Conservation (phyloP, 331 rosid genomes). For the Saraca asoca region DNA sequence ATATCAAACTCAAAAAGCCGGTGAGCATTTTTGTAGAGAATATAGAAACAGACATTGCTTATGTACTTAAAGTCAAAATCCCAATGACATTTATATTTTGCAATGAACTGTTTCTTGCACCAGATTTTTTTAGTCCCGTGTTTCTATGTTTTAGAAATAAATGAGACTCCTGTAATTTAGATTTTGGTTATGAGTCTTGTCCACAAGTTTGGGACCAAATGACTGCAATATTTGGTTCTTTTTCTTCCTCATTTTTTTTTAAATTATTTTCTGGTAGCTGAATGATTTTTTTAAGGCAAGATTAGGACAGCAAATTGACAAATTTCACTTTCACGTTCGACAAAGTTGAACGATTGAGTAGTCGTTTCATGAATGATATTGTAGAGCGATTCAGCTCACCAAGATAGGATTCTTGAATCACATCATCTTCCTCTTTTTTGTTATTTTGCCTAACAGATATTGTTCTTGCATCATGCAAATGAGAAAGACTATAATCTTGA, state of each 20-base stretch:
- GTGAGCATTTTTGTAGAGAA: too few species aligned
- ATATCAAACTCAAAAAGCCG: too few species aligned
- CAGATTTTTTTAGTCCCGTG: not conserved
- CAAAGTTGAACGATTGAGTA: constrained; percentile 16
- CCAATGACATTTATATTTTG: not conserved
- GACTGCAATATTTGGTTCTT: not conserved
- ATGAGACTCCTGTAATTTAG: too few species aligned
- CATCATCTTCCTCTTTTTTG: not conserved
- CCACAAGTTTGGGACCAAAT: constrained; percentile 17
- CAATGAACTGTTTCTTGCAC: constrained; percentile 20
- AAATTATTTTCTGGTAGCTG: not conserved
- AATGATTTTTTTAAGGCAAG: constrained; percentile 7
- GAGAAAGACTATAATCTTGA: constrained; percentile 3
- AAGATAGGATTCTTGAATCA: constrained; percentile 13
- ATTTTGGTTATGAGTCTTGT: constrained; percentile 18
- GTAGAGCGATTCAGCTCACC: constrained; percentile 31
- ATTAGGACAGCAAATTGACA: constrained; percentile 15
- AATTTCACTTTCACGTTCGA: constrained; percentile 20
- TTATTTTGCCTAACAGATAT: not conserved
- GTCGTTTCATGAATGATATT: constrained; percentile 10
- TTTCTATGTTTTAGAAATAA: not conserved
- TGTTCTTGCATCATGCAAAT: constrained; percentile 10
- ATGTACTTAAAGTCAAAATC: not conserved
- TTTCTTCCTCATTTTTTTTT: not conserved
- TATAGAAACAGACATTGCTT: constrained; percentile 7